Percentiles rank a stretch among this genome's conserved stretches.
Evolutionary conservation across 371 early-diverging fungal species (phyloP).

Genomic region (Mortierella sp.): DNA sequence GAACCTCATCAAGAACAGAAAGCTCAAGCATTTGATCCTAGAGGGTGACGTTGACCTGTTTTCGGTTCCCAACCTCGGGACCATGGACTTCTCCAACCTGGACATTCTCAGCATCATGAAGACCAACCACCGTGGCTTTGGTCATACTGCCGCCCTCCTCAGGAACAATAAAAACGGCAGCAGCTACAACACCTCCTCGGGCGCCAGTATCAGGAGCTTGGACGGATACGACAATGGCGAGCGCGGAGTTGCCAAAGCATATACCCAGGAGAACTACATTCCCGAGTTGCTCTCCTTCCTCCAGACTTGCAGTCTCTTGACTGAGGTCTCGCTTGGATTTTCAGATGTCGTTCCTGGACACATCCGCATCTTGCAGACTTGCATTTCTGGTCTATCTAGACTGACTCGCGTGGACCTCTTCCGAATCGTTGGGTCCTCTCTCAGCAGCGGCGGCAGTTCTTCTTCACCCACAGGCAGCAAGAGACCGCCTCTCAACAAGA

Average conservation of each 20-base stretch:
- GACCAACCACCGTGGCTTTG: conserved; percentile 29
- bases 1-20: conserved; percentile 34
- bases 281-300: conserved; percentile 36
- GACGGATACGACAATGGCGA: conserved; percentile 14
- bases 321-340: conserved; percentile 42
- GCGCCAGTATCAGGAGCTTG: background rate
- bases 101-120: conserved; percentile 44
- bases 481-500: conserved; percentile 20
- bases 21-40: conserved; percentile 31
- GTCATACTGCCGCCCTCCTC: conserved; percentile 1
- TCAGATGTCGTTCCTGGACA: conserved; percentile 46
- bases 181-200: background rate
- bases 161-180: background rate
- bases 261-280: conserved; percentile 31
- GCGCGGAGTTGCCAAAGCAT: background rate
- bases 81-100: conserved; percentile 50
- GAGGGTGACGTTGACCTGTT: conserved; percentile 49
- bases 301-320: conserved; percentile 25
- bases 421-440: conserved; percentile 15
- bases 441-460: background rate
- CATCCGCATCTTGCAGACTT: conserved; percentile 46
- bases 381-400: conserved; percentile 14
- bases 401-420: conserved; percentile 40
- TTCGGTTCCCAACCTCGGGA: conserved; percentile 41
- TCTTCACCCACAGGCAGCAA: background rate